A percentile compares a stretch with the other conserved stretches of the same genome.
Conservation (phyloP, 2,329 filamentous ascomycete species). For the Exophiala bonariae region DNA sequence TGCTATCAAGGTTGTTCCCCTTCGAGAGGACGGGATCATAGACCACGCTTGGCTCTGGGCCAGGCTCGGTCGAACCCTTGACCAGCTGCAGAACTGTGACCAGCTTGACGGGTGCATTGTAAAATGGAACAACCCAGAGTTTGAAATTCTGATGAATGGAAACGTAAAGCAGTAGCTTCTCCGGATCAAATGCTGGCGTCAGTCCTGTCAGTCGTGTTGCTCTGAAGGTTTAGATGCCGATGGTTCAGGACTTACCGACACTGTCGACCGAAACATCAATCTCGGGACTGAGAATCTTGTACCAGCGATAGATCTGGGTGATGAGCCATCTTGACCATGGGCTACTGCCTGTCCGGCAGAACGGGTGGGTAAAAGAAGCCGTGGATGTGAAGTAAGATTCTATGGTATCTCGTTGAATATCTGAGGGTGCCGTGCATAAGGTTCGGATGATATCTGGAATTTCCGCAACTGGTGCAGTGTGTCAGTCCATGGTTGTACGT, state of each 20-base stretch:
- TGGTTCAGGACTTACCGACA: constrained; percentile 49
- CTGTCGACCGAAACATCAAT: constrained; percentile 68
- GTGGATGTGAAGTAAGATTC: constrained; percentile 71
- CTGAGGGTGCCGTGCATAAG: constrained; percentile 67
- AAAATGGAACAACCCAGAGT: constrained; percentile 75
- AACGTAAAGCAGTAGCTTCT: constrained; percentile 69
- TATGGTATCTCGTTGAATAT: constrained; percentile 65
- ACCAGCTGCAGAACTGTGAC: constrained; percentile 66
- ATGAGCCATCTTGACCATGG: constrained; percentile 66
- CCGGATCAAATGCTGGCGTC: constrained; percentile 64
- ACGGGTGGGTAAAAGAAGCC: constrained; percentile 75
- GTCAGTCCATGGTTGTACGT: neutral
- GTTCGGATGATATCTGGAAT: constrained; percentile 66
- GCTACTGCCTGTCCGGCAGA: constrained; percentile 66
- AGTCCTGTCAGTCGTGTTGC: neutral
- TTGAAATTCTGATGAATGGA: constrained; percentile 73
- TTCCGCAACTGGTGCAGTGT: constrained; percentile 37
- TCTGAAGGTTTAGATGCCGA: too few species aligned
- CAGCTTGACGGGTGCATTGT: constrained; percentile 66
- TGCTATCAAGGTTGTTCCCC: too few species aligned
- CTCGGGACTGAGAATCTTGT: constrained; percentile 76
- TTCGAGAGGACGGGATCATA: too few species aligned
- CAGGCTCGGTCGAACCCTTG: too few species aligned
- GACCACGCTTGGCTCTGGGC: too few species aligned
- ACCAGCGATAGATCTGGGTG: constrained; percentile 74